A percentile compares a stretch with the other conserved stretches of the same genome.
phyloP scores from a whole-genome alignment of 306 rosid genomes.

The Sphenostylis stenocarpa region DNA sequence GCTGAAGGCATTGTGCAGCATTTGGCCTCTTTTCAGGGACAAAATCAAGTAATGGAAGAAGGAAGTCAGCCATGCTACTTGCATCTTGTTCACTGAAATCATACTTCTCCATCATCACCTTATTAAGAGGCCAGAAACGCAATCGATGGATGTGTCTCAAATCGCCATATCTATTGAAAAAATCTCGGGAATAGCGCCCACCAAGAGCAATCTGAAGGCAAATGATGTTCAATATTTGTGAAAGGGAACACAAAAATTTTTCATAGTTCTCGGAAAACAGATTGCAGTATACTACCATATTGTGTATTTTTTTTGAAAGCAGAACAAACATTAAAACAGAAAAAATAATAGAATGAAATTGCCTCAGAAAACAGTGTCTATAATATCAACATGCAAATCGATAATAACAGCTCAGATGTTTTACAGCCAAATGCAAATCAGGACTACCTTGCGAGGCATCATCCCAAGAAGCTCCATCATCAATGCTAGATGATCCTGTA shows the following conservation, averaged over 20 bases:
- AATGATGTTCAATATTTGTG: constrained; percentile 21
- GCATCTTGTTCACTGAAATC: constrained; percentile 93
- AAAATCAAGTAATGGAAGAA: constrained; percentile 82
- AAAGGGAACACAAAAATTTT: not conserved
- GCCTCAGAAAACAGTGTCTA: not conserved
- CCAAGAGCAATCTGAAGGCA: constrained; percentile 80
- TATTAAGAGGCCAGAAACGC: constrained; percentile 90
- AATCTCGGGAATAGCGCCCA: constrained; percentile 98
- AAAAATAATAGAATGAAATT: not conserved
- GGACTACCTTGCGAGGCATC: constrained; percentile 96
- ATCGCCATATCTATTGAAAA: constrained; percentile 86
- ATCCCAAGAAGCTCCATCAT: constrained; percentile 99
- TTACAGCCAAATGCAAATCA: constrained; percentile 1
- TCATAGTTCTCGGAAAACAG: constrained; percentile 6
- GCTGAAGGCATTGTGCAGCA: constrained; percentile 85
- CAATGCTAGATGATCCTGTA: constrained; percentile 94
- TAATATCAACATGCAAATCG: constrained; percentile 1
- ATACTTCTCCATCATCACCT: constrained; percentile 83
- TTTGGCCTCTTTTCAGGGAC: constrained; percentile 91
- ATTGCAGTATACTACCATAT: not conserved
- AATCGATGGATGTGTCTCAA: constrained; percentile 89
- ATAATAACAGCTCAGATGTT: not conserved
- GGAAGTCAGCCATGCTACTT: constrained; percentile 66
- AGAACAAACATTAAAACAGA: not conserved
- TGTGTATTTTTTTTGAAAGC: not conserved